Percentiles rank a stretch among this genome's conserved stretches.
Conservation (phyloP, 768 basidiomycete species). For the Lactarius hatsudake region DNA sequence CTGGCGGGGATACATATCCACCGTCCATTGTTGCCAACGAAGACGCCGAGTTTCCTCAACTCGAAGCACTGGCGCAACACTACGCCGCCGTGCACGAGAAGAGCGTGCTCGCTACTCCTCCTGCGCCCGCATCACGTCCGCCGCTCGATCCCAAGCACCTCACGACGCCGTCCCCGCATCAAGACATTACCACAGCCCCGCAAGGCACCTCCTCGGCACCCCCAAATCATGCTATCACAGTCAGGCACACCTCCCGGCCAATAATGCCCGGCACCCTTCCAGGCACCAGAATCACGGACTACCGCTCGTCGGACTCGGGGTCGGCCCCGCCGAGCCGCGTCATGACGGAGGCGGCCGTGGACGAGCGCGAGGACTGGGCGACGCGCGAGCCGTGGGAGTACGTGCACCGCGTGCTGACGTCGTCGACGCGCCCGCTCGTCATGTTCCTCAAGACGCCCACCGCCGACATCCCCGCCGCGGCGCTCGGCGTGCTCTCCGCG, state of each 20-base stretch:
- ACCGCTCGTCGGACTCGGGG: background rate
- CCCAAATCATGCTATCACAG: background rate
- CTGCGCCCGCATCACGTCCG: background rate
- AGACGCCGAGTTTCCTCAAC: background rate
- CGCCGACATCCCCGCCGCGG: slow-evolving; percentile 7
- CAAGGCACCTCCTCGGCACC: background rate
- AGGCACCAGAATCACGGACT: slow-evolving; percentile 2
- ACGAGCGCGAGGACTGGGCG: slow-evolving; percentile 21
- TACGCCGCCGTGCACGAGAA: slow-evolving; percentile 7
- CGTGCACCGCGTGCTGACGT: slow-evolving; percentile 21
- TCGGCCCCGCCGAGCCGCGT: background rate
- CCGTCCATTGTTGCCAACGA: background rate
- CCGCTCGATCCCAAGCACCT: background rate
- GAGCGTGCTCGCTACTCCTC: background rate
- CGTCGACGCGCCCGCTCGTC: slow-evolving; percentile 14
- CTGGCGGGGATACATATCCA: background rate
- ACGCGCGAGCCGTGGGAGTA: slow-evolving; percentile 24
- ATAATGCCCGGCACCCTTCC: slow-evolving; percentile 18
- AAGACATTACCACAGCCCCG: background rate
- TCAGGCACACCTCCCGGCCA: background rate
- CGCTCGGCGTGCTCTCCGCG: slow-evolving; percentile 2
- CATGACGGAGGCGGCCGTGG: background rate
- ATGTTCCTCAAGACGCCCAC: slow-evolving; percentile 19
- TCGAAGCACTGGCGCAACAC: slow-evolving; percentile 11
- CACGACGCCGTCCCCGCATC: background rate